Evolutionary conservation across 257 asterid genomes (phyloP).

Genomic region (Solanum ossicruentum): DNA sequence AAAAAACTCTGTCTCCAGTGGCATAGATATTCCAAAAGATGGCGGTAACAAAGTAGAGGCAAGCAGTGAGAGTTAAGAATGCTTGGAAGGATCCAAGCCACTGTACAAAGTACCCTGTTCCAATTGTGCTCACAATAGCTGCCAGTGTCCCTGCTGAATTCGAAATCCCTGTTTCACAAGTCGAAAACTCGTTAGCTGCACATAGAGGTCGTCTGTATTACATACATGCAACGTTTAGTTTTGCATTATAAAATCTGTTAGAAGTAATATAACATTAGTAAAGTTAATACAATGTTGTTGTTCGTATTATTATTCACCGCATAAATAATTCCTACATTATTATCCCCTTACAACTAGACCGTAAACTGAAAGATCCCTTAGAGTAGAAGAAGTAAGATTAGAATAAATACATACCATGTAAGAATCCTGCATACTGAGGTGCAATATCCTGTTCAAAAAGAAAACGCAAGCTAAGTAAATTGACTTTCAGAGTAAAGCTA

Average conservation of each 20-base stretch:
- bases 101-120: slow-evolving; percentile 79
- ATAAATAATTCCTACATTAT: not conserved
- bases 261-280: not conserved
- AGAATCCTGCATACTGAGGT: slow-evolving; percentile 78
- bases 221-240: not conserved
- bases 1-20: slow-evolving; percentile 83
- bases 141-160: slow-evolving; percentile 94
- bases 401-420: slow-evolving; percentile 43
- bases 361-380: not conserved
- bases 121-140: slow-evolving; percentile 82
- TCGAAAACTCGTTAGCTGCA: not conserved
- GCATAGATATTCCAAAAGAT: slow-evolving; percentile 80
- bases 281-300: not conserved
- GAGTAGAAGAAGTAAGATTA: not conserved
- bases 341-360: not conserved
- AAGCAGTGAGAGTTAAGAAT: slow-evolving; percentile 75
- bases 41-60: slow-evolving; percentile 69
- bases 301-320: not conserved
- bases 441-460: slow-evolving; percentile 68
- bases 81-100: slow-evolving; percentile 96
- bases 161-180: slow-evolving; percentile 46
- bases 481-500: not conserved
- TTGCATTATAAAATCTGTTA: not conserved
- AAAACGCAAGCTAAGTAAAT: not conserved
- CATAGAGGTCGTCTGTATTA: not conserved